Conservation (phyloP, 1,284 basidiomycete genomes). For the Puccinia horiana region DNA sequence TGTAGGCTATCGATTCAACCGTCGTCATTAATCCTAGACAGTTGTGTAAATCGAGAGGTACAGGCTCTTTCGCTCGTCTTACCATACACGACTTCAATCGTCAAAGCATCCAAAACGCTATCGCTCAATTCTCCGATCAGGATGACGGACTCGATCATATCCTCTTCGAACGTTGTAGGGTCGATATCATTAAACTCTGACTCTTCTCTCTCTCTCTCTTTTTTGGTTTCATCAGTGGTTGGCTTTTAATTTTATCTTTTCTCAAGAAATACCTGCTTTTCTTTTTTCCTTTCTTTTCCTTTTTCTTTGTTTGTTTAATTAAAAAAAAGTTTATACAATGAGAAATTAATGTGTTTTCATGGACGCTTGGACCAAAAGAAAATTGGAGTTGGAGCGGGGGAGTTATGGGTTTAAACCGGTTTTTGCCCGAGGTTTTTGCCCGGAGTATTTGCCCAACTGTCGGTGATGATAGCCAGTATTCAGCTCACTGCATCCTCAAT, state of each 20-base stretch:
- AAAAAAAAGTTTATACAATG: too few relatives aligned
- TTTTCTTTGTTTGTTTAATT: too few relatives aligned
- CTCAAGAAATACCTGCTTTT: neutral
- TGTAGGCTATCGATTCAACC: slow-evolving; percentile 37
- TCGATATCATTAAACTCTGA: slow-evolving; percentile 54
- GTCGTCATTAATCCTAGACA: slow-evolving; percentile 38
- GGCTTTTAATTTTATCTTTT: neutral
- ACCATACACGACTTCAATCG: slow-evolving; percentile 55
- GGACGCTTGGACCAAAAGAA: too few relatives aligned
- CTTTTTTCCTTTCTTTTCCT: too few relatives aligned
- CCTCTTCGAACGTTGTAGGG: slow-evolving; percentile 53
- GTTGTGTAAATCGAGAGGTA: slow-evolving; percentile 67
- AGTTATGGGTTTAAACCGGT: too few relatives aligned
- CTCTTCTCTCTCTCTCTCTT: neutral
- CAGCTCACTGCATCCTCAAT: too few relatives aligned
- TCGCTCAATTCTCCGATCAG: slow-evolving; percentile 20
- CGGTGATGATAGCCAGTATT: too few relatives aligned
- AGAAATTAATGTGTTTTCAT: too few relatives aligned
- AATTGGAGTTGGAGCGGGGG: too few relatives aligned
- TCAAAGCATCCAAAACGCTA: slow-evolving; percentile 50
- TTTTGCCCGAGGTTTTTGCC: too few relatives aligned
- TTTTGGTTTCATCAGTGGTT: too few relatives aligned
- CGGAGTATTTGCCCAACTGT: too few relatives aligned
- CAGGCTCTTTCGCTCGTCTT: slow-evolving; percentile 57
- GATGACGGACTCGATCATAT: slow-evolving; percentile 53